A percentile compares a stretch with the other conserved stretches of the same genome.
Conservation (phyloP, 306 rosid species). For the Carpinus fangiana region DNA sequence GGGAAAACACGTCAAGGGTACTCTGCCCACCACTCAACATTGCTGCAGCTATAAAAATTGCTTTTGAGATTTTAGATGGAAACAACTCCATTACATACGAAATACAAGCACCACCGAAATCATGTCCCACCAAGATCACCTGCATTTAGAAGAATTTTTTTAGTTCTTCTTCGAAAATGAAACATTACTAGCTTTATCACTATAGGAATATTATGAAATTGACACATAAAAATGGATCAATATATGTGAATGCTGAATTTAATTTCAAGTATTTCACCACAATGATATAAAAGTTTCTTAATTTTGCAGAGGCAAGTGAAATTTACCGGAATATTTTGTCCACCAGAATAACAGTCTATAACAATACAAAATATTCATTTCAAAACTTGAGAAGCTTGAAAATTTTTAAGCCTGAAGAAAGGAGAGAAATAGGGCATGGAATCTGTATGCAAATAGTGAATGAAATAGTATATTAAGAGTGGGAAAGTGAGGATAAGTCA, state of each 20-base stretch:
- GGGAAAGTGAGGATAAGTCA: not conserved
- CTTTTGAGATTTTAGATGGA: constrained; percentile 79
- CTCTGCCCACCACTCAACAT: constrained; percentile 82
- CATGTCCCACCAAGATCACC: constrained; percentile 98
- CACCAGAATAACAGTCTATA: not conserved
- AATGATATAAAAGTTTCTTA: not conserved
- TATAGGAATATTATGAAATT: not conserved
- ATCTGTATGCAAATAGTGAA: not conserved
- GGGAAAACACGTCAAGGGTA: constrained; percentile 79
- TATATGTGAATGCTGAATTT: not conserved
- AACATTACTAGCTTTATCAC: not conserved
- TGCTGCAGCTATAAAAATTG: constrained; percentile 86
- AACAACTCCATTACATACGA: constrained; percentile 86
- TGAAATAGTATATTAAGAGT: not conserved
- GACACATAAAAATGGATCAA: too few species aligned
- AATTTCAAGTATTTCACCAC: not conserved
- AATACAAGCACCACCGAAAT: constrained; percentile 93
- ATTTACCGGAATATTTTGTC: not conserved
- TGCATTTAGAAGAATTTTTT: constrained; percentile 21
- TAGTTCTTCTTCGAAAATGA: not conserved
- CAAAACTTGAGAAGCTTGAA: not conserved
- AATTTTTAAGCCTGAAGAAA: not conserved
- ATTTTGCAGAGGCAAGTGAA: not conserved
- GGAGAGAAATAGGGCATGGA: not conserved
- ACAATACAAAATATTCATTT: not conserved